Conservation (phyloP, 2,329 filamentous ascomycete genomes). For the Fusarium bulbicola region DNA sequence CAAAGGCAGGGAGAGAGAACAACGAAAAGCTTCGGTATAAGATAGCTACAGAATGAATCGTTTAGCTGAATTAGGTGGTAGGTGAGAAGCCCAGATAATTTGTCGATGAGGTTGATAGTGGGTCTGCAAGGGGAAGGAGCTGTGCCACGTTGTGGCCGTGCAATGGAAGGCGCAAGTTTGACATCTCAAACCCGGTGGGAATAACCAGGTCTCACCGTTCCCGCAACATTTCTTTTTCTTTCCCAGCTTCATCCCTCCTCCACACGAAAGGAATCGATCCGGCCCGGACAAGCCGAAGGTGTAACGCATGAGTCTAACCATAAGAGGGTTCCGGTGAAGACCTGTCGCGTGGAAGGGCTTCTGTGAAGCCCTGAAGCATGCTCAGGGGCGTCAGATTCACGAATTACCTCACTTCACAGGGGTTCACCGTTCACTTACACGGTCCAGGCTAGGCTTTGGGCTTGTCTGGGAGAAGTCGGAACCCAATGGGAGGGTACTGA, state of each 20-base stretch:
- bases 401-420: conserved; percentile 18
- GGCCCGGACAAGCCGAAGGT: conserved; percentile 36
- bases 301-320: conserved; percentile 32
- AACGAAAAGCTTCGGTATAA: conserved; percentile 10
- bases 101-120: conserved; percentile 35
- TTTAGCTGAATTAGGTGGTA: conserved; percentile 23
- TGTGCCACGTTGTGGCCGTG: conserved; percentile 35
- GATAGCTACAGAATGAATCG: conserved; percentile 3
- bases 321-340: conserved; percentile 32
- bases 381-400: conserved; percentile 16
- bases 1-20: conserved; percentile 7
- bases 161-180: conserved; percentile 2
- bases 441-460: conserved; percentile 9
- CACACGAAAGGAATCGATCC: conserved; percentile 8
- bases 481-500: conserved; percentile 18
- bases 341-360: conserved; percentile 15
- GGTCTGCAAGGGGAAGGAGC: conserved; percentile 3
- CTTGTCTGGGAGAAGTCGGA: conserved; percentile 30
- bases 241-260: neutral
- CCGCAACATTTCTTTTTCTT: neutral
- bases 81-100: conserved; percentile 14
- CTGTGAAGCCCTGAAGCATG: conserved; percentile 13
- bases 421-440: conserved; percentile 27
- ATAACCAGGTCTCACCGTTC: conserved; percentile 22
- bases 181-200: conserved; percentile 6